Conservation (phyloP, 2,329 filamentous ascomycete species). For the Phialophora macrospora region DNA sequence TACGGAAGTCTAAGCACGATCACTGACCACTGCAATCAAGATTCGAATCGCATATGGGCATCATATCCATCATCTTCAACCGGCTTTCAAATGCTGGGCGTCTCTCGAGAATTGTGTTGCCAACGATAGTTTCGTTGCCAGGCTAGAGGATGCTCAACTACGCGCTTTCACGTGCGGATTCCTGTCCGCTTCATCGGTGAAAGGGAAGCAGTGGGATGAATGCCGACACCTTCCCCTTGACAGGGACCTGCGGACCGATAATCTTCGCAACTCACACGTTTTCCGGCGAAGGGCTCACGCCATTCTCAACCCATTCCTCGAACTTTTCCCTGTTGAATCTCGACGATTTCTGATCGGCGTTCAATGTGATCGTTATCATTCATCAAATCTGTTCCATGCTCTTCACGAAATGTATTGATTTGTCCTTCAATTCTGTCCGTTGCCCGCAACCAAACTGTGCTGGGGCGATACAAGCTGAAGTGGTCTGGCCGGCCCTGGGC, state of each 20-base stretch:
- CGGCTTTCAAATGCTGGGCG: constrained; percentile 41
- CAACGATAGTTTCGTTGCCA: constrained; percentile 50
- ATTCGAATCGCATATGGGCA: constrained; percentile 45
- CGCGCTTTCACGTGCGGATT: constrained; percentile 29
- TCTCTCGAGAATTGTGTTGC: constrained; percentile 45
- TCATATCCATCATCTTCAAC: constrained; percentile 43
- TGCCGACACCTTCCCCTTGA: constrained; percentile 51
- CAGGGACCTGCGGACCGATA: constrained; percentile 41
- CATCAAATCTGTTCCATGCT: constrained; percentile 37
- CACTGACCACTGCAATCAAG: constrained; percentile 39
- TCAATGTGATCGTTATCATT: constrained; percentile 32
- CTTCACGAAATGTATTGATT: constrained; percentile 39
- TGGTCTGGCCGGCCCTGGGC: constrained; percentile 30
- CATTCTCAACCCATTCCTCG: constrained; percentile 34
- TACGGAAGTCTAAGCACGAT: constrained; percentile 37
- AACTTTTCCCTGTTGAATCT: constrained; percentile 40
- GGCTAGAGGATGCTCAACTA: constrained; percentile 57
- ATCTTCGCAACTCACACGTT: not conserved
- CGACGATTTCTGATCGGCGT: constrained; percentile 38
- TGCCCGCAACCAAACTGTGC: no score
- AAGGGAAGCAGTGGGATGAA: constrained; percentile 54
- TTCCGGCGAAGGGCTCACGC: constrained; percentile 1
- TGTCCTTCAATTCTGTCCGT: no score
- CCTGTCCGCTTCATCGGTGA: constrained; percentile 42
- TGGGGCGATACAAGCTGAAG: no score